Evolutionary conservation across 1,284 basidiomycete species (phyloP).

Genomic region (Trametes hirsuta): DNA sequence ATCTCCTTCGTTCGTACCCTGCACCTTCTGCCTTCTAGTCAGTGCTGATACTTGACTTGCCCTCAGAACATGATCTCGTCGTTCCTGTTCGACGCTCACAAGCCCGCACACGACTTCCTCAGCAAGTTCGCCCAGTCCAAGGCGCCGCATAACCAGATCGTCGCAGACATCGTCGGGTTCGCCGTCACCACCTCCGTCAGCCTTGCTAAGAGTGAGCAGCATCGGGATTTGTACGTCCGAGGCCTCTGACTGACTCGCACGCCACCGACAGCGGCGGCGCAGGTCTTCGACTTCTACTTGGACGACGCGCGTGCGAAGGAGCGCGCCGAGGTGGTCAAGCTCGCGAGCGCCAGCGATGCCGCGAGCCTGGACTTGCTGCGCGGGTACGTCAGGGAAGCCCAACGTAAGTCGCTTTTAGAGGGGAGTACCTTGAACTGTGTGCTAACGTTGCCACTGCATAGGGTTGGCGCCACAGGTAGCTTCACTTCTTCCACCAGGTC

Average conservation of each 20-base stretch:
- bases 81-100: slow-evolving; percentile 33
- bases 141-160: slow-evolving; percentile 44
- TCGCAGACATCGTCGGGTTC: slow-evolving; percentile 50
- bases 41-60: slow-evolving; percentile 9
- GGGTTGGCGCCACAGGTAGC: slow-evolving; percentile 18
- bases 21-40: neutral
- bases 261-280: slow-evolving; percentile 49
- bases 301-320: slow-evolving; percentile 43
- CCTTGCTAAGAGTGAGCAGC: slow-evolving; percentile 45
- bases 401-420: slow-evolving; percentile 41
- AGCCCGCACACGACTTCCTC: slow-evolving; percentile 48
- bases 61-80: slow-evolving; percentile 11
- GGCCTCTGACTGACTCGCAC: slow-evolving; percentile 20
- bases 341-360: slow-evolving; percentile 40
- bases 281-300: slow-evolving; percentile 69
- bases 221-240: too few species aligned
- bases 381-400: slow-evolving; percentile 58
- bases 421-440: too few species aligned
- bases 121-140: slow-evolving; percentile 44
- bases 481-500: slow-evolving; percentile 16
- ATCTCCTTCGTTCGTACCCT: slow-evolving; percentile 22
- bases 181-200: slow-evolving; percentile 51
- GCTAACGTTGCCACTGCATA: neutral
- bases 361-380: slow-evolving; percentile 42
- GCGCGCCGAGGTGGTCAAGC: slow-evolving; percentile 47